Conservation (phyloP, 2,329 filamentous ascomycete species). For the Ophioceras dolichostomum region DNA sequence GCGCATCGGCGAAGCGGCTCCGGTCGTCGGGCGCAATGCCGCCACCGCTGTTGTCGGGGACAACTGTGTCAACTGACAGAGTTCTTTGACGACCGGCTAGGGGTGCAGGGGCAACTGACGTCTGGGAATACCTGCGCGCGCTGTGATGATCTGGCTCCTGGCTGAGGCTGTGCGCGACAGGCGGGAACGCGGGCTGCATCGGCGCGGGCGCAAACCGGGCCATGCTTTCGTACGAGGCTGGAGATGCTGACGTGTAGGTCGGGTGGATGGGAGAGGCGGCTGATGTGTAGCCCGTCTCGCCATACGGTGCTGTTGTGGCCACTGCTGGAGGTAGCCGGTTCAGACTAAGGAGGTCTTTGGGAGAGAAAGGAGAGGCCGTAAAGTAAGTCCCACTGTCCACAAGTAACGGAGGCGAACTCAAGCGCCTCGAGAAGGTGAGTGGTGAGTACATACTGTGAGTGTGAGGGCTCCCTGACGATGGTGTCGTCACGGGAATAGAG, state of each 20-base stretch:
- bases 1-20: constrained; percentile 71
- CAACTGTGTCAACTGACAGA: constrained; percentile 16
- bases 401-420: not conserved
- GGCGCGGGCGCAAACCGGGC: constrained; percentile 56
- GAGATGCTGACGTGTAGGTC: constrained; percentile 50
- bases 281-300: constrained; percentile 55
- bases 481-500: constrained; percentile 58
- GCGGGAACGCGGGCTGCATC: constrained; percentile 43
- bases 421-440: not conserved
- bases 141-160: too few species aligned
- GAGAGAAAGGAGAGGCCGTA: too few species aligned
- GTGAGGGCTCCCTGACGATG: constrained; percentile 61
- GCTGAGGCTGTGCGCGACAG: constrained; percentile 42
- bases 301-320: constrained; percentile 52
- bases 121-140: constrained; percentile 64
- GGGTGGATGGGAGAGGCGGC: constrained; percentile 54
- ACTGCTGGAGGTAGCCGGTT: constrained; percentile 37
- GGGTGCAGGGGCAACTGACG: constrained; percentile 48
- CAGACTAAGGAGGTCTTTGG: constrained; percentile 62
- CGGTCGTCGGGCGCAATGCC: constrained; percentile 40
- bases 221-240: constrained; percentile 61
- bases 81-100: constrained; percentile 2
- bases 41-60: constrained; percentile 37
- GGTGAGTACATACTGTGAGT: constrained; percentile 39
- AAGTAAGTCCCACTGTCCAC: constrained; percentile 54